Percentiles rank a stretch among this genome's conserved stretches.
phyloP scores from a whole-genome alignment of 2,329 filamentous ascomycete species.

The Aphanoascus verrucosus region DNA sequence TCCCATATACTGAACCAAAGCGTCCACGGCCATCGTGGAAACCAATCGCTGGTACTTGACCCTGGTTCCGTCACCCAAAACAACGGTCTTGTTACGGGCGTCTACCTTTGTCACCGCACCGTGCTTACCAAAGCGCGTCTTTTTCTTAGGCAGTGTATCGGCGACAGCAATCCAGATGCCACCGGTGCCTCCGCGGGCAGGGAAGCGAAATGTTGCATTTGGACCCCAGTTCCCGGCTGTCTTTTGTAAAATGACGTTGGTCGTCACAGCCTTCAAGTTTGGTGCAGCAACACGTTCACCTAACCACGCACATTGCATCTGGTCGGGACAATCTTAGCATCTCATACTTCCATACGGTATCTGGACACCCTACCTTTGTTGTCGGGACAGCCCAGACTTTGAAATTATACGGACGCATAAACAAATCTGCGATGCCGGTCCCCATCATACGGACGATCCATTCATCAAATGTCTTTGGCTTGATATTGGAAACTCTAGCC shows the following conservation, averaged over 20 bases:
- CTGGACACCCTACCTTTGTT: conserved; percentile 59
- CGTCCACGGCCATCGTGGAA: conserved; percentile 92
- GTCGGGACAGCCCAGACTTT: conserved; percentile 99
- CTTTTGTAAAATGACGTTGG: conserved; percentile 93
- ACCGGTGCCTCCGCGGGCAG: conserved; percentile 86
- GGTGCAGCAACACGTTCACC: conserved; percentile 96
- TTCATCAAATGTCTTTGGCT: conserved; percentile 95
- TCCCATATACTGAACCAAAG: conserved; percentile 74
- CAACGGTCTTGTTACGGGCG: conserved; percentile 71
- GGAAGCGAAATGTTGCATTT: conserved; percentile 97
- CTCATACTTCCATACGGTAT: neutral
- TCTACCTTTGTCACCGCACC: conserved; percentile 79
- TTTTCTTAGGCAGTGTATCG: conserved; percentile 82
- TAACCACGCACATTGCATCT: conserved; percentile 99
- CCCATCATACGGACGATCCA: conserved; percentile 94
- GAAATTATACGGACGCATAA: conserved; percentile 99
- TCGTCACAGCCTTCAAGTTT: conserved; percentile 84
- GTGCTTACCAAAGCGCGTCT: conserved; percentile 78
- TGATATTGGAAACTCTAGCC: conserved; percentile 61
- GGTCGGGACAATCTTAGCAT: conserved; percentile 2
- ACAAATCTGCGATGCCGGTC: conserved; percentile 77
- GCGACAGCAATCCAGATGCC: conserved; percentile 98
- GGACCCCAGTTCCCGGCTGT: conserved; percentile 95
- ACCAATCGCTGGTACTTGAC: conserved; percentile 87
- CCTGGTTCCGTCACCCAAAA: conserved; percentile 71